phyloP scores from a whole-genome alignment of 352 stramenopile genomes.

The Phytopythium chamaehyphon region DNA sequence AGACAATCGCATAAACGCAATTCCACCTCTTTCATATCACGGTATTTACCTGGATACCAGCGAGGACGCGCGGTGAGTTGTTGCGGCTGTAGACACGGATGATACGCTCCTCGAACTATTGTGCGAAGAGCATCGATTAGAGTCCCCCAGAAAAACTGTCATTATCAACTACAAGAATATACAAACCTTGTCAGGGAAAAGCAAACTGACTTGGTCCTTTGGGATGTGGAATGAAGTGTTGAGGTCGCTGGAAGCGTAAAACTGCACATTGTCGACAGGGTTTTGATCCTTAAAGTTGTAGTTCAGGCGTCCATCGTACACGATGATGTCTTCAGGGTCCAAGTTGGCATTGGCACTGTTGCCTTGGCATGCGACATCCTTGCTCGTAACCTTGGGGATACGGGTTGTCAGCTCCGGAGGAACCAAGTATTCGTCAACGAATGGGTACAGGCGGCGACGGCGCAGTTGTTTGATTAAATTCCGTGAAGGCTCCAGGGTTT shows the following conservation, averaged over 20 bases:
- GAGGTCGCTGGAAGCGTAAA: constrained; percentile 73
- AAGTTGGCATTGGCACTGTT: constrained; percentile 34
- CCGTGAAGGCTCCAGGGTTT: constrained; percentile 39
- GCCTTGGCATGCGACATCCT: constrained; percentile 60
- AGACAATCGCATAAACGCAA: no score
- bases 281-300: constrained; percentile 84
- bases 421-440: constrained; percentile 80
- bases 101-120: constrained; percentile 79
- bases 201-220: constrained; percentile 73
- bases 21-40: neutral
- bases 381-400: constrained; percentile 48
- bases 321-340: constrained; percentile 73
- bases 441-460: constrained; percentile 77
- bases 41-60: constrained; percentile 49
- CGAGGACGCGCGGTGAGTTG: constrained; percentile 36
- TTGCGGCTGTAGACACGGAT: constrained; percentile 76
- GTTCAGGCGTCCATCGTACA: constrained; percentile 73
- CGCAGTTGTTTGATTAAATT: constrained; percentile 70
- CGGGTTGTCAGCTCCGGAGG: constrained; percentile 42
- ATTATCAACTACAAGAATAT: neutral
- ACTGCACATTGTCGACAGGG: constrained; percentile 78
- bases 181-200: constrained; percentile 80
- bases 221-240: constrained; percentile 69
- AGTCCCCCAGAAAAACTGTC: neutral
- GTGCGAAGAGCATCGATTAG: neutral